A percentile compares a stretch with the other conserved stretches of the same genome.
Conservation (phyloP, 2,329 filamentous ascomycete species). For the Fusarium proliferatum region DNA sequence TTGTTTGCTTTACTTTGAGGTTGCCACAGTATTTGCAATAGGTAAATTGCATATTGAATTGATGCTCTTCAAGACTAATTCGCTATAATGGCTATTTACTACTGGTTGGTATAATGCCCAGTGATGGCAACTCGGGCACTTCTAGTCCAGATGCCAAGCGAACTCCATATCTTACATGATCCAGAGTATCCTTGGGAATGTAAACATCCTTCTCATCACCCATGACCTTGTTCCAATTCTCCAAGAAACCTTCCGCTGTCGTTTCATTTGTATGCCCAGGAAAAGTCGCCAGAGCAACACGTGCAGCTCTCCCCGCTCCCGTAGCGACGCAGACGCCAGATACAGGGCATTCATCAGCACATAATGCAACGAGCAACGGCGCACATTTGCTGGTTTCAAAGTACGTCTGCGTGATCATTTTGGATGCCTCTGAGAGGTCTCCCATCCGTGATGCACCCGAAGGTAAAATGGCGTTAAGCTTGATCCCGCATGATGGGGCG, state of each 20-base stretch:
- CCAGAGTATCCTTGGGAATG: constrained; percentile 32
- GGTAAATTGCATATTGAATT: too few relatives aligned
- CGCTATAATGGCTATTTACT: not conserved
- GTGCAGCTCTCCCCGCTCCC: constrained; percentile 26
- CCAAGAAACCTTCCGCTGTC: constrained; percentile 25
- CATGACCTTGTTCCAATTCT: constrained; percentile 28
- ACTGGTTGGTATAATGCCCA: not conserved
- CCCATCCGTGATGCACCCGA: constrained; percentile 35
- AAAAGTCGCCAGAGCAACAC: constrained; percentile 33
- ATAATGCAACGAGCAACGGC: constrained; percentile 25
- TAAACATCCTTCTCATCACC: constrained; percentile 27
- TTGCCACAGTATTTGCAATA: too few relatives aligned
- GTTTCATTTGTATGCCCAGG: constrained; percentile 23
- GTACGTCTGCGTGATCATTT: constrained; percentile 28
- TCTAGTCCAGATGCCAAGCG: constrained; percentile 12
- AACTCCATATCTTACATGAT: constrained; percentile 27
- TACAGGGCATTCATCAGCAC: constrained; percentile 30
- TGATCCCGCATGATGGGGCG: constrained; percentile 18
- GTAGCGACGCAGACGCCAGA: constrained; percentile 31
- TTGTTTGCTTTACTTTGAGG: not conserved
- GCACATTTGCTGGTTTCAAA: constrained; percentile 23
- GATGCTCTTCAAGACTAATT: not conserved
- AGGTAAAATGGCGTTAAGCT: constrained; percentile 33
- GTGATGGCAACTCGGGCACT: not conserved
- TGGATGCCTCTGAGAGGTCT: constrained; percentile 30